phyloP scores from a whole-genome alignment of 2,329 filamentous ascomycete species.

The Herpotrichia juniperi region DNA sequence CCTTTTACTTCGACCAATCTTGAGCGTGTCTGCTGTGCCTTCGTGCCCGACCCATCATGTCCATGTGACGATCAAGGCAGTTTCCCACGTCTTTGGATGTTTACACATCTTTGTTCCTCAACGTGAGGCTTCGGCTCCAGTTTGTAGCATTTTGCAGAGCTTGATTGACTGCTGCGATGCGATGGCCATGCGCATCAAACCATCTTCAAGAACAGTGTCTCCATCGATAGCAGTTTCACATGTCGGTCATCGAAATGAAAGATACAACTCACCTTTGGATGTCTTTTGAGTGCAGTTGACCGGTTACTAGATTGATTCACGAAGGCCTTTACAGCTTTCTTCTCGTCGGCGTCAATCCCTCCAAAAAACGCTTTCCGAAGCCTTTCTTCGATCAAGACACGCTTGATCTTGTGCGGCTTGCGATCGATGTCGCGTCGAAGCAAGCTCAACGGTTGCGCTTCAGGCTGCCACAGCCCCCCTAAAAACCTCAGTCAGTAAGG shows the following conservation, averaged over 20 bases:
- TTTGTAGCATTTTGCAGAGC: not conserved
- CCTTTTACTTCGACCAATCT: not conserved
- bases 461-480: constrained; percentile 82
- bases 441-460: constrained; percentile 67
- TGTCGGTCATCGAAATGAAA: not conserved
- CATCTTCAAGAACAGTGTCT: not conserved
- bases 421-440: constrained; percentile 78
- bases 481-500: constrained; percentile 22
- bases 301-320: constrained; percentile 62
- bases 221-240: not conserved
- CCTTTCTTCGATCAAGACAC: constrained; percentile 64
- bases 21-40: not conserved
- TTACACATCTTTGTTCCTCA: not conserved
- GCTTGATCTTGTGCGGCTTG: constrained; percentile 72
- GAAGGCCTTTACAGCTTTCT: constrained; percentile 72
- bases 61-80: not conserved
- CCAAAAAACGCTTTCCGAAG: constrained; percentile 72
- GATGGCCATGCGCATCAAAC: not conserved
- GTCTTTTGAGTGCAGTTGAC: constrained; percentile 79
- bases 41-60: not conserved
- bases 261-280: constrained; percentile 73
- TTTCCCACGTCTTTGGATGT: not conserved
- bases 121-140: not conserved
- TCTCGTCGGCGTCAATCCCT: constrained; percentile 59
- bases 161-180: not conserved